phyloP scores from a whole-genome alignment of 2,329 filamentous ascomycete genomes.

The Corynespora cassiicola region DNA sequence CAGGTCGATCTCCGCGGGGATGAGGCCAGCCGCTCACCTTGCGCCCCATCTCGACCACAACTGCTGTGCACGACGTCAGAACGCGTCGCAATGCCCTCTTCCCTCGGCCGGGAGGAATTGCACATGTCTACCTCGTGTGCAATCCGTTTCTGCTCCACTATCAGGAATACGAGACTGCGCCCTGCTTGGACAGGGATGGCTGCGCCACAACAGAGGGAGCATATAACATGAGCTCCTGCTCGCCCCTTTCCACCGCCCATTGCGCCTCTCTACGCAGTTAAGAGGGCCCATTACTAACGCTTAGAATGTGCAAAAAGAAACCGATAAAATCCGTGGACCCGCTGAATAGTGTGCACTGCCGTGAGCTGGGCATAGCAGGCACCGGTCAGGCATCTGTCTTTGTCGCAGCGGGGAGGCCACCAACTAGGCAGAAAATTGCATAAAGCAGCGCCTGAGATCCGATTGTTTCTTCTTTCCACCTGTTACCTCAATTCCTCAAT shows the following conservation, averaged over 20 bases:
- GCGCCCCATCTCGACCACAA: slow-evolving; percentile 1
- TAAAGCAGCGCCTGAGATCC: slow-evolving; percentile 15
- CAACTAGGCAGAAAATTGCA: slow-evolving; percentile 10
- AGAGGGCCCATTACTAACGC: slow-evolving; percentile 10
- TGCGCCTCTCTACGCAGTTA: slow-evolving; percentile 4
- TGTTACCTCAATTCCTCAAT: no score
- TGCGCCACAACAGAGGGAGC: slow-evolving; percentile 3
- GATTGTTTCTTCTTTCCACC: no score
- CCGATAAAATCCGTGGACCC: no score
- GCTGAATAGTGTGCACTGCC: no score
- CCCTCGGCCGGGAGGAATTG: no score
- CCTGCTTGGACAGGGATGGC: slow-evolving; percentile 7
- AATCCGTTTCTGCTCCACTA: no score
- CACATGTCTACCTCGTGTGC: no score
- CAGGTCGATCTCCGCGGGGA: no score
- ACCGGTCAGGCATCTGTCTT: slow-evolving; percentile 1
- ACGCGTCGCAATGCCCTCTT: no score
- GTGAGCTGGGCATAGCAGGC: slow-evolving; percentile 1
- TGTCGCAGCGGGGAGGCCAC: slow-evolving; percentile 9
- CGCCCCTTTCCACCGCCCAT: background rate
- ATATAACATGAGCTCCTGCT: background rate
- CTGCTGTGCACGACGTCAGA: no score
- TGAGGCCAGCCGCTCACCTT: background rate
- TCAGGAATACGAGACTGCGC: no score
- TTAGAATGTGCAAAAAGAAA: slow-evolving; percentile 5